Evolutionary conservation across 192 early-diverging fungal species (phyloP), one percentile per base, ranked within the genome.

Genomic region (Podila clonocystis): DNA sequence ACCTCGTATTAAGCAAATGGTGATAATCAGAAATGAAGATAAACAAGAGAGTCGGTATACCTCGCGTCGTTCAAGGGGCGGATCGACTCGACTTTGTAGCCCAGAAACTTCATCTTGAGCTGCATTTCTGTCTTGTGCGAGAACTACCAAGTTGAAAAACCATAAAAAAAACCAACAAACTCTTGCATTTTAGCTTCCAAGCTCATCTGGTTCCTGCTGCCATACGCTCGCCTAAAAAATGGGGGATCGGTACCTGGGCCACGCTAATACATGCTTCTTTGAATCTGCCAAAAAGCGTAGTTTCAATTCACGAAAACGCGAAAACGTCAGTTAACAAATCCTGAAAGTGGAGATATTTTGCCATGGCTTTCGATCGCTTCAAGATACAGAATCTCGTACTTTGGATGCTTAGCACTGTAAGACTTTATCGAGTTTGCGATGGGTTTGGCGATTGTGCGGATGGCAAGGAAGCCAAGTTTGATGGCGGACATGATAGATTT

Each of bases 111-210:
- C 92, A 95, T 93, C 75, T 93, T 93, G 72, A 92, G 87, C 58
- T 89, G 92, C 91, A 95, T 95, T 77, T 95, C 94, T n/a, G 91
- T 82, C n/a, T 89, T 84, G 61, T 93, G 92, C 3, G 91, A 87
- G 41, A 80, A 75, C 87, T 90, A 67, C 19, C 31, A 34, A 12
- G 20, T 36, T 22, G 17, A 8, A 33, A 31, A 20, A 33, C 4
- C 4, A 11, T n/a, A 0, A 28, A 3, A 8, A 33, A 31, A 20
- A 33, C 4, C 4, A 11, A 33, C 5, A 28, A 3, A 2, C 29
- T 11, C 5, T 31, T 12, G 12, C 28, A 31, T 62, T 4, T 17
- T 33, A 62, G 28, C 2, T 8, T 20, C 3, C 31, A 11, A 20
- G 60, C 2, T 62, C 60, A 26, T 4, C 9, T 57, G 59, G 9